Evolutionary conservation across 1,139 yeast genomes (phyloP), one percentile per base, ranked within the genome.

Genomic region (Kurtzmaniella natalensis): DNA sequence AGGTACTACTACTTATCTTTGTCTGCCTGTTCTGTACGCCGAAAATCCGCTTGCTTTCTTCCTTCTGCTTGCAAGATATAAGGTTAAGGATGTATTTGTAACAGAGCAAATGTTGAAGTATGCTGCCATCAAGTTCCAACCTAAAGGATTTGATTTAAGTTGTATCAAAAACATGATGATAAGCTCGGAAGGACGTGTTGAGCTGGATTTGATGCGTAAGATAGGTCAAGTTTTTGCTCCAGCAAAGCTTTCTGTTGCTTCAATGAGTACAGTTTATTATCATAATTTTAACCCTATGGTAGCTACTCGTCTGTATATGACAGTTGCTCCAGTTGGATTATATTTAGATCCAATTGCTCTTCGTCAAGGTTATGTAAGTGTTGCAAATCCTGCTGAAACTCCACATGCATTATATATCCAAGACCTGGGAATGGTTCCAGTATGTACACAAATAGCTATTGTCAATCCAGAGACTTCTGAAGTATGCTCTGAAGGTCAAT

Each of bases 361-460:
- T 39, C 72, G 97, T 21, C 94, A 87, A 46, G 98, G 99, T 3
- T 78, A 81, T 38, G 72, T 92, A 1, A 79, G 87, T 13, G 73
- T 85, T 19, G 92, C 88, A 3, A 83, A 85, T 44, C 94, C 86
- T 17, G 72, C 72, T 2, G 80, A 75, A 36, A 75, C 73, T 33
- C 78, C 82, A 2, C 73, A 77, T 37, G 85, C 88, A 0, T 62
- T 92, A 35, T 82, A 81, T 42, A 63, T 94, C 11, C 96, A 88
- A 49, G 98, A 94, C 52, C 85, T 95, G 0, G 99, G 99, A 7
- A 84, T 89, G 74, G 96, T 89, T 0, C 95, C 96, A 0, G 92
- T 88, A 11, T 86, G 95, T 51, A 86, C 97, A 0, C 95, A 88
- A 52, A 78, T 94, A 28, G 94, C 95, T 1, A 85, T 92, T 41